Evolutionary conservation across 495 filamentous ascomycete species (phyloP).

Genomic region (Wilcoxina mikolae): DNA sequence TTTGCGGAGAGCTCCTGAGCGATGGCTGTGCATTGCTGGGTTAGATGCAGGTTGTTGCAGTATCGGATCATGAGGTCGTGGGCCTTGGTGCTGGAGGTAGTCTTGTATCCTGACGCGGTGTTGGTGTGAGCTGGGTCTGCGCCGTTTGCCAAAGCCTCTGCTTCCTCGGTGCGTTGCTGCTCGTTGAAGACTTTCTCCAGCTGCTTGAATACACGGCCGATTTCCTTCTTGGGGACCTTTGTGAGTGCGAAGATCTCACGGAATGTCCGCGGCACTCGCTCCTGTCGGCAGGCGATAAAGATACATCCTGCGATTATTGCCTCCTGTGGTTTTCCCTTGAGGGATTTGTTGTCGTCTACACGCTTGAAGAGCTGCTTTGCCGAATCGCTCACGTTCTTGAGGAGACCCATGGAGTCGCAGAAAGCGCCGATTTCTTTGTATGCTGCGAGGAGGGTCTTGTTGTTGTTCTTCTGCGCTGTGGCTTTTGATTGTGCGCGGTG

Average conservation of each 20-base stretch:
- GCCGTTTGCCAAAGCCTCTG: constrained; percentile 37
- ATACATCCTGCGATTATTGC: constrained; percentile 90
- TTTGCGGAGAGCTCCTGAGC: constrained; percentile 59
- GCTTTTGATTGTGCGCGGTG: constrained; percentile 75
- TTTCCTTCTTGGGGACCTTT: constrained; percentile 91
- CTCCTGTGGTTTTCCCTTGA: constrained; percentile 91
- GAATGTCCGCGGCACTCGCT: constrained; percentile 74
- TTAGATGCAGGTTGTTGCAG: constrained; percentile 63
- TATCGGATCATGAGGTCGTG: constrained; percentile 76
- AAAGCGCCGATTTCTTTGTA: constrained; percentile 82
- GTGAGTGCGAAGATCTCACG: constrained; percentile 82
- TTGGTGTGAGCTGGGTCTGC: constrained; percentile 23
- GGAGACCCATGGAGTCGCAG: constrained; percentile 72
- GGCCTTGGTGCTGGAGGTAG: constrained; percentile 65
- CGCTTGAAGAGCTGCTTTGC: constrained; percentile 91
- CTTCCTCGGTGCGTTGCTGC: constrained; percentile 41
- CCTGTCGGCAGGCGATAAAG: constrained; percentile 91
- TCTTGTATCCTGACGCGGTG: constrained; percentile 43
- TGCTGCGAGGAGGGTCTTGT: constrained; percentile 59
- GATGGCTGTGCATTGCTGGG: constrained; percentile 51
- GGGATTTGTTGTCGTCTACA: constrained; percentile 75
- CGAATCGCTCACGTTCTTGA: constrained; percentile 62
- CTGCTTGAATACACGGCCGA: constrained; percentile 85
- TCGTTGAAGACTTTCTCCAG: constrained; percentile 70
- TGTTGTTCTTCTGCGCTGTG: constrained; percentile 60